Evolutionary conservation across 1,284 basidiomycete species (phyloP), one percentile per base, ranked within the genome.

Genomic region (Stereum hirsutum): DNA sequence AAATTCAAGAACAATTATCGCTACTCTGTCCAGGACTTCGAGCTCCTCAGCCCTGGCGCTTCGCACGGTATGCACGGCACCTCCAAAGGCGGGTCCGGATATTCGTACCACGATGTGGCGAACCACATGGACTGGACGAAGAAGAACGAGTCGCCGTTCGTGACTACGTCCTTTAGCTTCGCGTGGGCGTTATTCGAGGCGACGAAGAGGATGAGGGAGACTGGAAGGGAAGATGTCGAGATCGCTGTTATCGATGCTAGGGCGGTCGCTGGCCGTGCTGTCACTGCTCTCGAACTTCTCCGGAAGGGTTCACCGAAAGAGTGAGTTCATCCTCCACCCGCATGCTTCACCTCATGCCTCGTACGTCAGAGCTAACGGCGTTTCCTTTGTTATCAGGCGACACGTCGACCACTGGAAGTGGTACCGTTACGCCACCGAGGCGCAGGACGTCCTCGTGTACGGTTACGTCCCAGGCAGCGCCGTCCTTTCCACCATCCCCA

Each of bases 161-260:
- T 87, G 32, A 81, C 83, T 2, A 72, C 81, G 1, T 84, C 83
- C 2, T 86, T 86, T 57, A 86, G 79, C 60, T 82, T 86, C 52
- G 74, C 71, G 26, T 87, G 83, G 84, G 77, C 82, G 11, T 68
- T 87, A 27, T 87, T 82, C 82, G 84, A 87, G 55, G 84, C 83
- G 5, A 69, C 81, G n/a, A 66, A 80, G 46, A 73, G 83, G 19
- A 84, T 83, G 53, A 75, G 78, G 51, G 60, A 68, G 30, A 75
- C 75, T 30, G 62, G 84, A 45, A 86, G 87, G 58, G 79, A 84
- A 49, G 75, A 81, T 44, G 64, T 87, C 19, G 72, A 87, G 57
- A 84, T 87, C 48, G 84, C 83, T 10, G 65, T 87, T 43, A 86
- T 87, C 54, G 82, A 87, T 63, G 76, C 81, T 1, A 62, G 64